A percentile compares a stretch with the other conserved stretches of the same genome.
Evolutionary conservation across 441 rosid genomes (phyloP).

Genomic region (Metrosideros polymorpha): DNA sequence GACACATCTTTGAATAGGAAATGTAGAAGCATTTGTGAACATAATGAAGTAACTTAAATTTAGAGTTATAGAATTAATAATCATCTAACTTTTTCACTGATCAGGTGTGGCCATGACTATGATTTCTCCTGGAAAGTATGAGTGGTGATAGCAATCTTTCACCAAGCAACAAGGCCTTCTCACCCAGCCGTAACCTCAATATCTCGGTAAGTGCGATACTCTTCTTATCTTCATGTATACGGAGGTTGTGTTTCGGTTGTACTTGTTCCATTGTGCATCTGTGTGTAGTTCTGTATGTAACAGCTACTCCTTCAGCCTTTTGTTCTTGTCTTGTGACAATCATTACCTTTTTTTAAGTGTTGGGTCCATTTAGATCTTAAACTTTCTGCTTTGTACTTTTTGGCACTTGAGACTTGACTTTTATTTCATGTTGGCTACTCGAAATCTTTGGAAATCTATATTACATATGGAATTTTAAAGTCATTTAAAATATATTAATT

Average conservation of each 20-base stretch:
- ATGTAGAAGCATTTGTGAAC: background rate
- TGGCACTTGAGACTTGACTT: background rate
- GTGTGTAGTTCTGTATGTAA: background rate
- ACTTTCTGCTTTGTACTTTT: background rate
- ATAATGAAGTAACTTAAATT: background rate
- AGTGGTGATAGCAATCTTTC: constrained; percentile 5
- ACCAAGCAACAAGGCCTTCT: constrained; percentile 13
- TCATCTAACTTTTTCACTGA: background rate
- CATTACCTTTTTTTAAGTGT: background rate
- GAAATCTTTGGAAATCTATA: background rate
- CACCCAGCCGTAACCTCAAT: constrained; percentile 17
- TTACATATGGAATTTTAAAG: background rate
- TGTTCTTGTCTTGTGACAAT: background rate
- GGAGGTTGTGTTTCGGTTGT: background rate
- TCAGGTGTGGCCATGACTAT: background rate
- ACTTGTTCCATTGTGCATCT: background rate
- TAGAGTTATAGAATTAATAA: background rate
- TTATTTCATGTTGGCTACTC: background rate
- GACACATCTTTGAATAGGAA: background rate
- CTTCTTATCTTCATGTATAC: background rate
- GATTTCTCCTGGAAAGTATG: background rate
- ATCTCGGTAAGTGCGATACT: constrained; percentile 11
- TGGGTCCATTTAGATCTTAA: background rate
- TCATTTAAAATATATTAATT: background rate
- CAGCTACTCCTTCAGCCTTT: background rate